Evolutionary conservation across 2,329 filamentous ascomycete species (phyloP).

Genomic region (Periglandula ipomoeae): DNA sequence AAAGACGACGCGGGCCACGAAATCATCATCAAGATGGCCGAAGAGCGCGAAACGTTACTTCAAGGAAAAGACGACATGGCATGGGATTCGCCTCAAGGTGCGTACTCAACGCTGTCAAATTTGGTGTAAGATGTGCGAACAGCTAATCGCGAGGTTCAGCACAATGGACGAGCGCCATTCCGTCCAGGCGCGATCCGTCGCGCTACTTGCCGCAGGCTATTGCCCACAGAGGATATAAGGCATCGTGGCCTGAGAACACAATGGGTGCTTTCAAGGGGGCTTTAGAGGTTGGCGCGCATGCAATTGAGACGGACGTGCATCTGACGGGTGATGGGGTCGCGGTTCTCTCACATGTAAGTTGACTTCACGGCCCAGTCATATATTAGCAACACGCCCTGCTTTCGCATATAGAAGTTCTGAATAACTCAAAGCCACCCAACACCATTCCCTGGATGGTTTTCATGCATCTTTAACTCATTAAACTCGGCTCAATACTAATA

Average conservation of each 20-base stretch:
- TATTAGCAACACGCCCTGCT: too few relatives aligned
- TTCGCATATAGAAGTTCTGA: too few relatives aligned
- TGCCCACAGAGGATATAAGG: slow-evolving; percentile 72
- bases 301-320: slow-evolving; percentile 83
- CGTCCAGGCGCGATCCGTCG: slow-evolving; percentile 17
- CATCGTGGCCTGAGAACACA: slow-evolving; percentile 74
- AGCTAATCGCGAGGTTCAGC: too few relatives aligned
- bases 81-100: background rate
- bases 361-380: background rate
- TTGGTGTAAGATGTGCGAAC: too few relatives aligned
- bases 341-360: slow-evolving; percentile 68
- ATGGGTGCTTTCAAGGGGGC: slow-evolving; percentile 70
- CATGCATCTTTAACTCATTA: too few relatives aligned
- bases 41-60: background rate
- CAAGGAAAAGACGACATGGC: background rate
- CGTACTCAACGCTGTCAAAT: too few relatives aligned
- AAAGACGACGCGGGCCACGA: background rate
- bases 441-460: too few relatives aligned
- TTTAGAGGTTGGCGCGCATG: slow-evolving; percentile 64
- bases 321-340: slow-evolving; percentile 74
- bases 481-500: too few relatives aligned
- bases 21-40: slow-evolving; percentile 2
- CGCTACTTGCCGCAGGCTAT: slow-evolving; percentile 57
- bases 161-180: slow-evolving; percentile 24
- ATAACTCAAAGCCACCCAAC: too few relatives aligned